Conservation (phyloP, 225 moss, liverwort and hornwort genomes). For the Climacium dendroides region DNA sequence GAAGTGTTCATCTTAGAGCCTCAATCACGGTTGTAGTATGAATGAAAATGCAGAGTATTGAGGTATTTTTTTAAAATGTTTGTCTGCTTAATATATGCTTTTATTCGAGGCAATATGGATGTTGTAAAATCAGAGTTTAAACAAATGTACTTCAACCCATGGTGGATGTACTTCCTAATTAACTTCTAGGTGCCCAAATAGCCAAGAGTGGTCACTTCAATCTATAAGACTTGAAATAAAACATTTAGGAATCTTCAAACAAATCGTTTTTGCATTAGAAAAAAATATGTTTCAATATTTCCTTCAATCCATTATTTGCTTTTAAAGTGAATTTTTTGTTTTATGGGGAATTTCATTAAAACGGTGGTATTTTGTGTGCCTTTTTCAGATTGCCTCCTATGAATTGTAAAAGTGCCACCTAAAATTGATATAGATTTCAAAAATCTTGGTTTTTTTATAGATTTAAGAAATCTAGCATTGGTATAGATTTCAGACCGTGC, state of each 20-base stretch:
- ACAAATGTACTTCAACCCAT: neutral
- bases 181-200: neutral
- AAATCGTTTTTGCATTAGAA: neutral
- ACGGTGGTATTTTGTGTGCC: too few relatives aligned
- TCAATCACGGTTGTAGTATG: slow-evolving; percentile 70
- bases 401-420: too few relatives aligned
- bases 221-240: neutral
- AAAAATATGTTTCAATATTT: neutral
- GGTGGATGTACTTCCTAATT: neutral
- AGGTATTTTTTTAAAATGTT: slow-evolving; percentile 16
- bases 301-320: neutral
- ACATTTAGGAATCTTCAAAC: neutral
- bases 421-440: too few relatives aligned
- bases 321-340: neutral
- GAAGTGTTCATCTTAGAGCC: too few relatives aligned
- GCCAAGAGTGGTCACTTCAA: neutral
- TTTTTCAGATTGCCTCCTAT: too few relatives aligned
- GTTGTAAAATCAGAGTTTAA: neutral
- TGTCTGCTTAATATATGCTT: neutral
- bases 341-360: too few relatives aligned
- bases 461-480: too few relatives aligned
- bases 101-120: neutral
- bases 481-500: too few relatives aligned
- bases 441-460: too few relatives aligned
- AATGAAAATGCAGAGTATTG: slow-evolving; percentile 45